A percentile compares a stretch with the other conserved stretches of the same genome.
These are phyloP conservation scores for Kwoniella shandongensis DNA, from an alignment of 768 basidiomycete genomes.

Conservation along the genomic window DNA sequence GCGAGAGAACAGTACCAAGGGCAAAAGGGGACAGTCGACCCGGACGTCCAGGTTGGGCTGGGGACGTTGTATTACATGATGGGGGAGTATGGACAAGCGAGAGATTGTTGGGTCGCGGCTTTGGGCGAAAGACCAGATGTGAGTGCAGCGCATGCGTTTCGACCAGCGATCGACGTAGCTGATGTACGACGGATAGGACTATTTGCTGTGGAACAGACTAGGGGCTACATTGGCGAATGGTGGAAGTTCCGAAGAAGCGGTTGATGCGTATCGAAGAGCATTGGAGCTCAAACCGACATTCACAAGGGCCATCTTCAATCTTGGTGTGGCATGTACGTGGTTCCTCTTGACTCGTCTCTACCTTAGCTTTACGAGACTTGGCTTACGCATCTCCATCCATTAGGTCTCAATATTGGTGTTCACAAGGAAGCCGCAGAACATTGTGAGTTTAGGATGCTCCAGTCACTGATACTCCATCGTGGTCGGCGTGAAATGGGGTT, in stretches of 20 bases:
- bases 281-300: slow-evolving; percentile 88
- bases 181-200: slow-evolving; percentile 63
- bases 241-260: slow-evolving; percentile 87
- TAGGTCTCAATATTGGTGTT: slow-evolving; percentile 95
- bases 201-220: slow-evolving; percentile 89
- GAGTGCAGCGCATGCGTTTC: slow-evolving; percentile 30
- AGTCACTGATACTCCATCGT: too few species aligned
- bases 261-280: slow-evolving; percentile 74
- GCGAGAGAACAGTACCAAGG: slow-evolving; percentile 74
- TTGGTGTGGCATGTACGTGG: slow-evolving; percentile 89
- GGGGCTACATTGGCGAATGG: slow-evolving; percentile 95
- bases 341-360: too few species aligned
- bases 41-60: slow-evolving; percentile 89
- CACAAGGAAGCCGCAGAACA: slow-evolving; percentile 95
- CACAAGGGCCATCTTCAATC: slow-evolving; percentile 95
- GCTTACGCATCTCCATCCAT: too few species aligned
- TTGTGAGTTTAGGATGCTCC: too few species aligned
- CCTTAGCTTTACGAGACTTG: too few species aligned
- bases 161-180: neutral
- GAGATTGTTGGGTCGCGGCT: slow-evolving; percentile 91
- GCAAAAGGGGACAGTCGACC: slow-evolving; percentile 66
- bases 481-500: neutral
- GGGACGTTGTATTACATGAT: slow-evolving; percentile 91
- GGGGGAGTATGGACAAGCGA: slow-evolving; percentile 79
- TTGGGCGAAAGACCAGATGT: slow-evolving; percentile 74